phyloP scores from a whole-genome alignment of 208 protist genomes.

The Wallacemonas sp. region DNA sequence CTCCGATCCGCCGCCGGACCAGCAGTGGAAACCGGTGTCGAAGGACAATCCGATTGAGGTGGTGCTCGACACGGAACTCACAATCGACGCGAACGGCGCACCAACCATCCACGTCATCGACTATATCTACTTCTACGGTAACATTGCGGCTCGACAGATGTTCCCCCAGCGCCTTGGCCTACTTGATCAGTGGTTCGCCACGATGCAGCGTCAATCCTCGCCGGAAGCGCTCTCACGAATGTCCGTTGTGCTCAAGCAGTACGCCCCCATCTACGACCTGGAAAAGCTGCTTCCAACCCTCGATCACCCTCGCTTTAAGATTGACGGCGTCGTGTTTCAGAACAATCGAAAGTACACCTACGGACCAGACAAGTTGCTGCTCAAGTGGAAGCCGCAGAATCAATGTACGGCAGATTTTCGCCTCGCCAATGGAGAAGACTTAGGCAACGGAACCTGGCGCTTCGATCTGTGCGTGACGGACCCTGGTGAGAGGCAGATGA shows the following conservation, averaged over 20 bases:
- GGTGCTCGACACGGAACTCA: constrained; percentile 76
- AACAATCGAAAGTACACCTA: constrained; percentile 67
- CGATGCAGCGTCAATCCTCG: constrained; percentile 22
- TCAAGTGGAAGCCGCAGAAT: constrained; percentile 88
- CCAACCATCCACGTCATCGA: constrained; percentile 77
- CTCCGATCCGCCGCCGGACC: neutral
- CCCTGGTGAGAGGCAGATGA: constrained; percentile 4
- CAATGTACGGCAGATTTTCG: constrained; percentile 87
- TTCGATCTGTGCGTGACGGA: constrained; percentile 72
- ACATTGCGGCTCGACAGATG: constrained; percentile 35
- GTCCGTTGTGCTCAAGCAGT: constrained; percentile 62
- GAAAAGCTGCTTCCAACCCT: constrained; percentile 46
- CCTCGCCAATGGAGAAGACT: constrained; percentile 38
- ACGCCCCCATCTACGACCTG: constrained; percentile 71
- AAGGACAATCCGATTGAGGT: constrained; percentile 47
- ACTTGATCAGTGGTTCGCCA: constrained; percentile 56
- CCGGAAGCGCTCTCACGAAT: constrained; percentile 3
- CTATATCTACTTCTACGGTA: constrained; percentile 78
- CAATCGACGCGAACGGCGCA: constrained; percentile 10
- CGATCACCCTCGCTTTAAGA: constrained; percentile 43
- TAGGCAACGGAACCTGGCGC: constrained; percentile 21
- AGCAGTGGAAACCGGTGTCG: neutral
- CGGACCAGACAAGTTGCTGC: constrained; percentile 60
- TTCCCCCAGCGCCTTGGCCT: constrained; percentile 58
- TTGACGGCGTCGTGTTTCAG: constrained; percentile 88